Conservation (phyloP, 352 stramenopile species). For the Pythium phragmitis region DNA sequence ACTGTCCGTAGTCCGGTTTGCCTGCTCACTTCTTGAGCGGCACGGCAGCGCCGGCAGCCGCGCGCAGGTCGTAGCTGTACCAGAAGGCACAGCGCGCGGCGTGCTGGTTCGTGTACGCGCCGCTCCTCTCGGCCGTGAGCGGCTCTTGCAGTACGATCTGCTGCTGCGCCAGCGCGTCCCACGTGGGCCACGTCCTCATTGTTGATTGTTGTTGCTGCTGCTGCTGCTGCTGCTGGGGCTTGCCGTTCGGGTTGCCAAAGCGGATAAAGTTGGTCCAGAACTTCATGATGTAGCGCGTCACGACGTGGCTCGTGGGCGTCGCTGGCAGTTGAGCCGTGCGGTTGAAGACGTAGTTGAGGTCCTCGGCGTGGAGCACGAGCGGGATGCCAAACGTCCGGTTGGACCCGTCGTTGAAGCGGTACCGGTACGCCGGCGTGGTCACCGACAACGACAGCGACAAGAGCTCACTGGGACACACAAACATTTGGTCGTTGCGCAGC, state of each 20-base stretch:
- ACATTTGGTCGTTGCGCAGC: constrained; percentile 10
- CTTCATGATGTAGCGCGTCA: constrained; percentile 1
- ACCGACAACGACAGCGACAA: not conserved
- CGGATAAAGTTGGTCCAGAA: constrained; percentile 24
- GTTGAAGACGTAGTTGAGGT: constrained; percentile 13
- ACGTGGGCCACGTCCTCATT: constrained; percentile 4
- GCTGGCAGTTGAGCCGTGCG: not conserved
- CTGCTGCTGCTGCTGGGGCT: not conserved
- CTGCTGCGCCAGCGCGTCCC: not conserved
- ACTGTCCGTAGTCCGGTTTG: too few species aligned
- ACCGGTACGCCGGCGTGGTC: constrained; percentile 7
- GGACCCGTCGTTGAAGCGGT: constrained; percentile 19
- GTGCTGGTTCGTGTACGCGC: constrained; percentile 13
- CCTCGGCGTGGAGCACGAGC: constrained; percentile 13
- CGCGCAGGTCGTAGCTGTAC: constrained; percentile 9
- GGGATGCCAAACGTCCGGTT: not conserved
- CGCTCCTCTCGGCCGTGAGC: constrained; percentile 13
- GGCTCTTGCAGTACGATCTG: constrained; percentile 21
- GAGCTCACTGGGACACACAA: constrained; percentile 18
- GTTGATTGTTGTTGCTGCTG: not conserved
- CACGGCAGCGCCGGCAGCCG: not conserved
- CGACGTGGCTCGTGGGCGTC: not conserved
- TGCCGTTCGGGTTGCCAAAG: constrained; percentile 9
- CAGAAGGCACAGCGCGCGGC: constrained; percentile 20
- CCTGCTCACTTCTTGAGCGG: too few species aligned